Conservation (phyloP, 352 stramenopile genomes). For the Phytophthora citricola region DNA sequence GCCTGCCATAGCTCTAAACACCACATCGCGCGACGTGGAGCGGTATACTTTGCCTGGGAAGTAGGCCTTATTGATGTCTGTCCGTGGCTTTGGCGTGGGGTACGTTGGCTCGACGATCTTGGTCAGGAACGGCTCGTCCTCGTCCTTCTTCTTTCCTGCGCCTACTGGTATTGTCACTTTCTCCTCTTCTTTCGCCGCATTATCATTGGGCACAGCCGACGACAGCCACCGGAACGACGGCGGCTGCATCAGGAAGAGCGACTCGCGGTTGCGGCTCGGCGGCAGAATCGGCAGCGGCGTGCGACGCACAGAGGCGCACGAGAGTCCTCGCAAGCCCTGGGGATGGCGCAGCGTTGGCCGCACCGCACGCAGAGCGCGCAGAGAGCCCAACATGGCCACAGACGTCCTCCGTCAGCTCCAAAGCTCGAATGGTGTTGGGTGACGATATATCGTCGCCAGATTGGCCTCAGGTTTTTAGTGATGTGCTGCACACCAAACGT, state of each 20-base stretch:
- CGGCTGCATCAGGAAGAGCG: conserved; percentile 10
- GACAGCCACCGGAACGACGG: conserved; percentile 29
- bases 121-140: conserved; percentile 43
- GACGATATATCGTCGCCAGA: not conserved
- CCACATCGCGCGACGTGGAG: conserved; percentile 78
- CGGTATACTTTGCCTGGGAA: conserved; percentile 85
- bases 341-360: conserved; percentile 8
- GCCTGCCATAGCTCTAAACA: conserved; percentile 91
- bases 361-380: conserved; percentile 24
- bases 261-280: conserved; percentile 9
- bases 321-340: conserved; percentile 13
- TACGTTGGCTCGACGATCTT: conserved; percentile 52
- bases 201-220: conserved; percentile 11
- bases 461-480: conserved; percentile 6
- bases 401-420: not conserved
- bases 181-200: not conserved
- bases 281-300: conserved; percentile 10
- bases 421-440: conserved; percentile 20
- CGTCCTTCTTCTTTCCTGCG: not conserved
- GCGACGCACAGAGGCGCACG: conserved; percentile 10
- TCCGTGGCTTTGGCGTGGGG: conserved; percentile 57
- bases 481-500: conserved; percentile 5
- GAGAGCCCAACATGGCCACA: conserved; percentile 32
- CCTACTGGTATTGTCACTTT: not conserved
- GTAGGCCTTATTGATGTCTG: conserved; percentile 88